Base-by-base conservation (phyloP, 2,329 filamentous ascomycete species). In the Didymella pomorum region DNA sequence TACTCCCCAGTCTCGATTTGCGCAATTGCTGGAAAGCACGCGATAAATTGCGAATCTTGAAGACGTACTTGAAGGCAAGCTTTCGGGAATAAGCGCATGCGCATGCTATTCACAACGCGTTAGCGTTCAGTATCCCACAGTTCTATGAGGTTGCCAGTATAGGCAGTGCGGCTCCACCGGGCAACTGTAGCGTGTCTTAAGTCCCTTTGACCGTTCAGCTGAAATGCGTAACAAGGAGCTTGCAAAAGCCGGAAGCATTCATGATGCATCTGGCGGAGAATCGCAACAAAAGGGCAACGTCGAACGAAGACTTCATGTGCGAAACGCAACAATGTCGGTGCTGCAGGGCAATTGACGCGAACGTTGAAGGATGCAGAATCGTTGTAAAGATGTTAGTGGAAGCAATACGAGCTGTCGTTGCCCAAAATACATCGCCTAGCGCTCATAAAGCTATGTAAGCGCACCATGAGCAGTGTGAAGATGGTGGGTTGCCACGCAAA, bases 401-500 rank as follows among this genome's bases (percentile, higher is more conserved):
- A 29, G 43, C 35, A 2, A 53, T 41, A 58, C 44, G 50, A 58
- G 44, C 46, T 45, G 20, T 54, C 14, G 53, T 46, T 29, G 53
- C 56, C 47, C 52, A 51, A 52, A 54, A 64, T 61, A 62, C 49
- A 51, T 52, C 28, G 29, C 33, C 52, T 39, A 60, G 55, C 57
- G 26, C 52, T 23, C 51, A 44, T 61, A 52, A 55, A 45, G 56
- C 56, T 63, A 54, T 61, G 58, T 67, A 48, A 66, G 65, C 61
- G 48, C 59, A 58, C 53, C 46, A 25, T 46, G 58, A 58, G 51
- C 50, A 47, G n/a, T 33, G 39, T 55, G 54, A 41, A 43, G 52
- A 53, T 58, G 28, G 42, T 57, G 58, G 43, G 51, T 68, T 62
- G 70, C 68, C 65, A 71, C 69, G 54, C 60, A 62, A 52, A 58